Base-by-base conservation (phyloP, 495 filamentous ascomycete species). In the Xylaria intraflava region DNA sequence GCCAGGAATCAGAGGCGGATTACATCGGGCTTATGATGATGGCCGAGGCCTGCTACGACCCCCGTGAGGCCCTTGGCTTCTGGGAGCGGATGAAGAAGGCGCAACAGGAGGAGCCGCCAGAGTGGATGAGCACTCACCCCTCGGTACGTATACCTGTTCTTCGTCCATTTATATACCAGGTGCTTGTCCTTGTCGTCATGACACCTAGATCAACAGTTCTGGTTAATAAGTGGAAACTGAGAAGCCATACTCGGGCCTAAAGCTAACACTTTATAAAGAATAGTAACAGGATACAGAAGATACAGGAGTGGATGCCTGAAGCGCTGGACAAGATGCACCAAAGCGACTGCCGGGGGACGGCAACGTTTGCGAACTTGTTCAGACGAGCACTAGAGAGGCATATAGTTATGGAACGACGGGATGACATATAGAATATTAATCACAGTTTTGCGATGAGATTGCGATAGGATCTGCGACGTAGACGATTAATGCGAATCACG, bases 101-200 rank as follows among this genome's bases (percentile, higher is more conserved):
- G n/a, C 68, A 83, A 42, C 67, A 83, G 61, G 59, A 60, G 31
- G 69, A 74, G 41, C 76, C 80, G 20, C 89, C 88, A 1, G 84
- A 93, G 64, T 88, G 90, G 69, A 67, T 95, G 64, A 90, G 86
- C 24, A 95, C 91, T 17, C 91, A 95, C 75, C 90, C 91, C 29
- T 82, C 85, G 51, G 84, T 87, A 77, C 53, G 79, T 69, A 47
- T 17, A 43, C n/a, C 11, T 3, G 3, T 27, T 45, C 41, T 16
- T 30, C 11, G 17, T 52, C 46, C 6, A 11, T 27, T 10, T 5
- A 23, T 2, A 24, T 17, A 8, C n/a, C 11, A 0, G 7, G 6
- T 19, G 6, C 17, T 4, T 19, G 8, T 0, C 0, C 39, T 24
- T 49, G 19, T 6, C 30, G 1, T 46, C 16, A n/a, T n/a, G n/a